phyloP scores from a whole-genome alignment of 2,329 filamentous ascomycete genomes.

The Neocatenulostroma microsporum region DNA sequence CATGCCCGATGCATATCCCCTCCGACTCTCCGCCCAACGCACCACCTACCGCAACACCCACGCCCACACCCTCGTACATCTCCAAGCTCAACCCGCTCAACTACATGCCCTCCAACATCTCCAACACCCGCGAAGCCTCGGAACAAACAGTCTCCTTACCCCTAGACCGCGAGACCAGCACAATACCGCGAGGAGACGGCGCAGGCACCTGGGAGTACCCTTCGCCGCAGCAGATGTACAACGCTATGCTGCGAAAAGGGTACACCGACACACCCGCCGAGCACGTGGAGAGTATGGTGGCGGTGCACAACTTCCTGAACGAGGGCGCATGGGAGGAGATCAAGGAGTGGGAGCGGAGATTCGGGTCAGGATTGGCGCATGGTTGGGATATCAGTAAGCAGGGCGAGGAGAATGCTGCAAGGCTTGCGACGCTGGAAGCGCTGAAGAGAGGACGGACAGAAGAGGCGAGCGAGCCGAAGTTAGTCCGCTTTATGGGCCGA shows the following conservation, averaged over 20 bases:
- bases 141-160: conserved; percentile 68
- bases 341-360: conserved; percentile 84
- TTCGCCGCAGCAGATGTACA: conserved; percentile 99
- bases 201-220: conserved; percentile 92
- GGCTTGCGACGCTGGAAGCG: conserved; percentile 19
- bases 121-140: conserved; percentile 62
- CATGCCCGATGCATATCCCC: too few species aligned
- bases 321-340: conserved; percentile 97
- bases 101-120: conserved; percentile 87
- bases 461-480: conserved; percentile 54
- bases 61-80: conserved; percentile 43
- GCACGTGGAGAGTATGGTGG: conserved; percentile 93
- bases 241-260: conserved; percentile 90
- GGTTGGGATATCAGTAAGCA: conserved; percentile 28
- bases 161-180: conserved; percentile 72
- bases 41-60: conserved; percentile 30
- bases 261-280: conserved; percentile 91
- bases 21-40: too few species aligned
- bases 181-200: conserved; percentile 76
- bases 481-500: conserved; percentile 81
- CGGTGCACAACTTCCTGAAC: conserved; percentile 96
- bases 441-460: conserved; percentile 14
- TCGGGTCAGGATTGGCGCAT: conserved; percentile 61
- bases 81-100: conserved; percentile 74
- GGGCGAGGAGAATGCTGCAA: conserved; percentile 28